phyloP scores from a whole-genome alignment of 371 early-diverging fungal species.

The Haplosporangium sp. region DNA sequence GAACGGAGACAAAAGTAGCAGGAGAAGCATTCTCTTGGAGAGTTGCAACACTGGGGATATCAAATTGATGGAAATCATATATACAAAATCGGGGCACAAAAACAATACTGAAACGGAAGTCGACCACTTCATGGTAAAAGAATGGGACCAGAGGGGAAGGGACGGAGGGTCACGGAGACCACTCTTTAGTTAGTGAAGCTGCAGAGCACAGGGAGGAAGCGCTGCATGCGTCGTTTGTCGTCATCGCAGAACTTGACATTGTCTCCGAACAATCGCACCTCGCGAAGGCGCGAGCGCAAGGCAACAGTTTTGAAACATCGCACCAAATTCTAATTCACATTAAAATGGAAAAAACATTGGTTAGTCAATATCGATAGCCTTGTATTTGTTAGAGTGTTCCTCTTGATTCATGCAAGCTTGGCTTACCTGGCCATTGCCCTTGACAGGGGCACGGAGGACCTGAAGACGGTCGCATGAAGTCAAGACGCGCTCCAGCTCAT shows the following conservation, averaged over 20 bases:
- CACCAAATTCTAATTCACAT: constrained; percentile 34
- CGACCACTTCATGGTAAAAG: neutral
- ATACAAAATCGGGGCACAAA: neutral
- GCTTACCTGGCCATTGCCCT: constrained; percentile 56
- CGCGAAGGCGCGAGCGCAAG: constrained; percentile 45
- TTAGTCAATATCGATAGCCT: neutral
- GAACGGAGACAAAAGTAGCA: constrained; percentile 2
- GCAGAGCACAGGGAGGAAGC: constrained; percentile 46
- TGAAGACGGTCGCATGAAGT: constrained; percentile 48
- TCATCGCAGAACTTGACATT: constrained; percentile 55
- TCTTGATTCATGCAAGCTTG: too few species aligned
- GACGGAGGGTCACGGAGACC: neutral
- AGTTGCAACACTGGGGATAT: neutral
- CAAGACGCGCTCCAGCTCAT: constrained; percentile 49
- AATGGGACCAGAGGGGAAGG: neutral
- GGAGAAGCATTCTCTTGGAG: neutral
- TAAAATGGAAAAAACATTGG: neutral
- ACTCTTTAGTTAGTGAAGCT: constrained; percentile 36
- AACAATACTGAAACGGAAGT: neutral
- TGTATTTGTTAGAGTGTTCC: neutral
- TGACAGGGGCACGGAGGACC: constrained; percentile 54
- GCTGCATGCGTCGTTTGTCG: constrained; percentile 54
- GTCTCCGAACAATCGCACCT: constrained; percentile 50
- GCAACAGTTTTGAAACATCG: constrained; percentile 48
- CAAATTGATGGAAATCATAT: neutral